Conservation (phyloP, 371 early-diverging fungal species). For the Chytridiales sp. region DNA sequence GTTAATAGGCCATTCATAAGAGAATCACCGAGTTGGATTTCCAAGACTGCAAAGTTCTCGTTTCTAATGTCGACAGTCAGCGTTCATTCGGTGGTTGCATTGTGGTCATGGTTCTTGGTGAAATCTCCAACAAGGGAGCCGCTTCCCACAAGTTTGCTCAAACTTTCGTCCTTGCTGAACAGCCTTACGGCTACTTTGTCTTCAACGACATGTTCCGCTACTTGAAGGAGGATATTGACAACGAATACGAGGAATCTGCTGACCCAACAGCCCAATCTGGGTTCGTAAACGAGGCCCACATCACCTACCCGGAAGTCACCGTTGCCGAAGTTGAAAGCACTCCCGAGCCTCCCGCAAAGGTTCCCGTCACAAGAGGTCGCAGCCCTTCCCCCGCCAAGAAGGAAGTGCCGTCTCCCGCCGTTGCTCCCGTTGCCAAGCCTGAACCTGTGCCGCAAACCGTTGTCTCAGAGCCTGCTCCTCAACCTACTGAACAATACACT, state of each 20-base stretch:
- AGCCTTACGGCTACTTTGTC: constrained; percentile 88
- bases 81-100: constrained; percentile 75
- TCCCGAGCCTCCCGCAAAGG: constrained; percentile 3
- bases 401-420: constrained; percentile 4
- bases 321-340: constrained; percentile 27
- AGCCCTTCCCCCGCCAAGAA: constrained; percentile 33
- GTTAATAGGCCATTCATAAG: constrained; percentile 65
- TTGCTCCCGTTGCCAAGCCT: constrained; percentile 2
- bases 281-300: neutral
- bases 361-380: constrained; percentile 16
- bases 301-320: constrained; percentile 16
- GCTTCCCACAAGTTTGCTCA: constrained; percentile 86
- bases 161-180: constrained; percentile 90
- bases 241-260: constrained; percentile 51
- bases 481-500: too few species aligned
- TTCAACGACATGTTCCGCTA: constrained; percentile 94
- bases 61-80: constrained; percentile 88
- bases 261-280: constrained; percentile 25
- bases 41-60: constrained; percentile 76
- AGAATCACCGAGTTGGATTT: constrained; percentile 72
- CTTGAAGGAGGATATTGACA: constrained; percentile 76
- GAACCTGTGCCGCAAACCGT: constrained; percentile 4
- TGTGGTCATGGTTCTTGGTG: constrained; percentile 88
- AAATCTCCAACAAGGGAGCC: constrained; percentile 80
- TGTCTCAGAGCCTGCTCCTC: constrained; percentile 6